Conservation (phyloP, 306 rosid genomes). For the Cucurbita argyrosperma region DNA sequence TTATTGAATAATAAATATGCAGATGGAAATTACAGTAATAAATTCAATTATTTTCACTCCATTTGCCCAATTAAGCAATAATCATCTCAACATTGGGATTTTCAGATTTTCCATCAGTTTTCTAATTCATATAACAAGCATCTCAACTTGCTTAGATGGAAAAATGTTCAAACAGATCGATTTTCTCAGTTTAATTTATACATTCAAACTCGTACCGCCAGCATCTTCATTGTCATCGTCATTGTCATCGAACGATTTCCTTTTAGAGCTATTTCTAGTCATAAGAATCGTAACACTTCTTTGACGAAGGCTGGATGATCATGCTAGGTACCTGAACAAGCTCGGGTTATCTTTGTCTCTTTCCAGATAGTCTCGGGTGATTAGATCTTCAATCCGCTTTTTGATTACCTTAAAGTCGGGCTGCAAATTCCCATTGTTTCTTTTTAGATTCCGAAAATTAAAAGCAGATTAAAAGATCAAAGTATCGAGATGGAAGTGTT, state of each 20-base stretch:
- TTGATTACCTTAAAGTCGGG: constrained; percentile 89
- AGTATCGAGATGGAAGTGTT: background rate
- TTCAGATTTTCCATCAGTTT: background rate
- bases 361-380: constrained; percentile 89
- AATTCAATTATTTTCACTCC: background rate
- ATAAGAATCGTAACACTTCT: constrained; percentile 5
- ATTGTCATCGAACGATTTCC: background rate
- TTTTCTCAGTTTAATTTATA: background rate
- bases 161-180: background rate
- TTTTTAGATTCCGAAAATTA: background rate
- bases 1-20: background rate
- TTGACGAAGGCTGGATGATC: constrained; percentile 19
- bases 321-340: constrained; percentile 78
- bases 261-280: background rate
- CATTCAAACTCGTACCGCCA: background rate
- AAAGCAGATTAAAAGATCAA: background rate
- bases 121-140: background rate
- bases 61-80: background rate
- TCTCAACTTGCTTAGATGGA: background rate
- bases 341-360: constrained; percentile 86
- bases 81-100: background rate
- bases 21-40: background rate
- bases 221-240: background rate
- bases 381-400: constrained; percentile 89
- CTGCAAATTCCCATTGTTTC: constrained; percentile 20